Evolutionary conservation across 2,329 filamentous ascomycete species (phyloP).

Genomic region (Septoria linicola): DNA sequence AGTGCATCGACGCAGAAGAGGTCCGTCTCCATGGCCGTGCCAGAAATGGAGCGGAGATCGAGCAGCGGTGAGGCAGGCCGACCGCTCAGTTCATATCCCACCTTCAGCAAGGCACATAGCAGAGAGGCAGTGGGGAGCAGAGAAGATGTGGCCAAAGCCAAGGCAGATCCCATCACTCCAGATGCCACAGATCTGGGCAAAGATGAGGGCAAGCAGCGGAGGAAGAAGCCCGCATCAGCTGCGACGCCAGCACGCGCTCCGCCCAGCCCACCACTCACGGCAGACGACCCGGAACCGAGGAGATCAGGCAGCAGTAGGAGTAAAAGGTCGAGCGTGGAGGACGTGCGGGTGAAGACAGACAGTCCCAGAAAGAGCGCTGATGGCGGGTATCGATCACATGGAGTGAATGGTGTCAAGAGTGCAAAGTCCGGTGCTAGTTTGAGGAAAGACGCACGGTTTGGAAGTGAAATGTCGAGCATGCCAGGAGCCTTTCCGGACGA

Average conservation of each 20-base stretch:
- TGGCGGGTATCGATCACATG: slow-evolving; percentile 35
- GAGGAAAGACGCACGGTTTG: slow-evolving; percentile 39
- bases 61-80: slow-evolving; percentile 43
- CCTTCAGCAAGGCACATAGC: slow-evolving; percentile 86
- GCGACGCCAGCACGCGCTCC: slow-evolving; percentile 39
- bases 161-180: slow-evolving; percentile 39
- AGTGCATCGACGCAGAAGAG: slow-evolving; percentile 3
- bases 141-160: slow-evolving; percentile 37
- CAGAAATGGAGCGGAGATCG: slow-evolving; percentile 49
- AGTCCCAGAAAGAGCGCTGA: slow-evolving; percentile 45
- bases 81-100: slow-evolving; percentile 83
- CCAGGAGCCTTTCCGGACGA: slow-evolving; percentile 37
- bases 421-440: slow-evolving; percentile 46
- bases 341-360: slow-evolving; percentile 40
- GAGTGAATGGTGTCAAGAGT: slow-evolving; percentile 39
- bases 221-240: slow-evolving; percentile 31
- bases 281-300: slow-evolving; percentile 45
- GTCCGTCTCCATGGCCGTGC: slow-evolving; percentile 37
- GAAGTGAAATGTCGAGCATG: slow-evolving; percentile 45
- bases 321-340: slow-evolving; percentile 43
- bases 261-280: slow-evolving; percentile 51
- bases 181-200: slow-evolving; percentile 45
- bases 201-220: slow-evolving; percentile 32
- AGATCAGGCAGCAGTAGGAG: slow-evolving; percentile 48
- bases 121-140: slow-evolving; percentile 74